Conservation (phyloP, 2,329 filamentous ascomycete genomes). For the Ambrosiella xylebori region DNA sequence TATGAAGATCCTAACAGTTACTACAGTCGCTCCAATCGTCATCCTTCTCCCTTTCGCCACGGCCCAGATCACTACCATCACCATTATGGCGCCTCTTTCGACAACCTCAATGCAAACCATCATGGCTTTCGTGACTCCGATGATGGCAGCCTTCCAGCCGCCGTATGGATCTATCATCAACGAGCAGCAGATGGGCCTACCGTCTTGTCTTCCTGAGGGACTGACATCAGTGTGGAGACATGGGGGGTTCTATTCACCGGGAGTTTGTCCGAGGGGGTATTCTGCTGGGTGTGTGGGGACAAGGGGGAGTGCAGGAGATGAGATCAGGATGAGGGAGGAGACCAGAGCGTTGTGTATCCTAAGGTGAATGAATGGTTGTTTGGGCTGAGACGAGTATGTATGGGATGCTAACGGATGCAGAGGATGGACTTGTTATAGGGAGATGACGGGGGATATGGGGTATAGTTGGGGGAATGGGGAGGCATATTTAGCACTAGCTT, state of each 20-base stretch:
- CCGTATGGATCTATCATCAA: conserved; percentile 7
- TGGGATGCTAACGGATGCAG: background rate
- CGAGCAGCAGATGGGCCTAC: conserved; percentile 1
- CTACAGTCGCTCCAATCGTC: background rate
- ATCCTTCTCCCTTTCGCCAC: background rate
- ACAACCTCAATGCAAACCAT: conserved; percentile 1
- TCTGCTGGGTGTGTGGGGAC: conserved; percentile 17
- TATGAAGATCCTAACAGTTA: background rate
- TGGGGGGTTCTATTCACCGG: conserved; percentile 19
- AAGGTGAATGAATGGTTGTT: conserved; percentile 12
- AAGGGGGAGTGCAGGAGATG: conserved; percentile 6
- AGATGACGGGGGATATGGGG: conserved; percentile 16
- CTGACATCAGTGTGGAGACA: conserved; percentile 15
- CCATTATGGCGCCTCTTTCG: background rate
- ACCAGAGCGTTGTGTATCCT: conserved; percentile 19
- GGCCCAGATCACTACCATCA: conserved; percentile 1
- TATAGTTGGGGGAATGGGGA: conserved; percentile 14
- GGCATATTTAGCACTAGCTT: conserved; percentile 18
- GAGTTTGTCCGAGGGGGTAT: conserved; percentile 19
- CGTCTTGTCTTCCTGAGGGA: conserved; percentile 9
- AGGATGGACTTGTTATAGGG: conserved; percentile 8
- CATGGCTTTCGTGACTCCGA: conserved; percentile 3
- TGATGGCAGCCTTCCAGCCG: conserved; percentile 9
- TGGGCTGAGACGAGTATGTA: background rate
- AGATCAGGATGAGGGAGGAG: conserved; percentile 16